These are phyloP conservation scores for Kwoniella shandongensis DNA, from an alignment of 768 basidiomycete genomes.

Conservation along the genomic window DNA sequence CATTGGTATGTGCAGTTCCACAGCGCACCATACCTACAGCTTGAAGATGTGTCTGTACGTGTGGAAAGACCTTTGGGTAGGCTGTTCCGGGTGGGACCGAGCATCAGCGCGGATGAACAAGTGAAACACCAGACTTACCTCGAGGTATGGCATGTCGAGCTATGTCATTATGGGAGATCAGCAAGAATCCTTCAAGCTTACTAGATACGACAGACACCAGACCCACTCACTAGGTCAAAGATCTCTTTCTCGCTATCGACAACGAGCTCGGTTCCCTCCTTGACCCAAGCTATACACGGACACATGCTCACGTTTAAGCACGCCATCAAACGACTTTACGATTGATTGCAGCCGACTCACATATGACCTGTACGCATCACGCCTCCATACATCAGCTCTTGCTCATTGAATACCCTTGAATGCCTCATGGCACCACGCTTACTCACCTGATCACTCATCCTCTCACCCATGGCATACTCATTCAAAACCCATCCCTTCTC, in stretches of 20 bases:
- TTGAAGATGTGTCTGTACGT: conserved; percentile 26
- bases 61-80: conserved; percentile 32
- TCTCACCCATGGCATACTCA: conserved; percentile 50
- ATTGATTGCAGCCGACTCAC: no score
- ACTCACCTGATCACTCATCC: conserved; percentile 19
- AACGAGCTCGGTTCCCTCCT: conserved; percentile 36
- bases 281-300: conserved; percentile 22
- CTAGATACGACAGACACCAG: no score
- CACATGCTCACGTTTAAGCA: no score
- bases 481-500: conserved; percentile 43
- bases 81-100: conserved; percentile 7
- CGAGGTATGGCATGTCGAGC: conserved; percentile 43
- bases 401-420: not conserved
- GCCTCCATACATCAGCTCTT: no score
- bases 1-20: no score
- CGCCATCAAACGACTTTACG: no score
- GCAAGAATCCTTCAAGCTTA: not conserved
- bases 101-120: not conserved
- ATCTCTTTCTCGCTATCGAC: conserved; percentile 47
- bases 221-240: conserved; percentile 36
- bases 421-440: not conserved
- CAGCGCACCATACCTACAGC: no score
- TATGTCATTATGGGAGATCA: conserved; percentile 7
- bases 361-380: not conserved
- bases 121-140: conserved; percentile 11